A percentile compares a stretch with the other conserved stretches of the same genome.
Evolutionary conservation across 768 basidiomycete genomes (phyloP).

Genomic region (Galerina sulciceps): DNA sequence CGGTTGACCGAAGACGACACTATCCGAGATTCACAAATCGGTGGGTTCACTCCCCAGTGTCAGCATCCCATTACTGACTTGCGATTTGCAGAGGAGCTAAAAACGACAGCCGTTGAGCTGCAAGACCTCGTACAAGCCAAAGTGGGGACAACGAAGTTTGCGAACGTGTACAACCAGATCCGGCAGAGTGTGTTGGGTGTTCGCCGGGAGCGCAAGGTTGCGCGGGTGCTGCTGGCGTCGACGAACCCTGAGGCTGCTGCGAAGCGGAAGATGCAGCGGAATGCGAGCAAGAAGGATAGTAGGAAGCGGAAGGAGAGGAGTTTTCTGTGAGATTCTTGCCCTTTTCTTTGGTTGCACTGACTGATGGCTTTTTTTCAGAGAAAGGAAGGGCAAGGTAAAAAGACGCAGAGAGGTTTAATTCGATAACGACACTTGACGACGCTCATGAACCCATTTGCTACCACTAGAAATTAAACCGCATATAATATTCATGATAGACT

Average conservation of each 20-base stretch:
- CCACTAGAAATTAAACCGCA: too few relatives aligned
- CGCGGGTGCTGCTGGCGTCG: conserved; percentile 60
- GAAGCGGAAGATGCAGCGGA: conserved; percentile 72
- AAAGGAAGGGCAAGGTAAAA: conserved; percentile 53
- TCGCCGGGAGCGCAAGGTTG: conserved; percentile 72
- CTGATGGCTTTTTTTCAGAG: conserved; percentile 34
- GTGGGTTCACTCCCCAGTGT: conserved; percentile 45
- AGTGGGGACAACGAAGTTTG: conserved; percentile 88
- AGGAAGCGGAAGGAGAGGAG: conserved; percentile 68
- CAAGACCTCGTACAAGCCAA: conserved; percentile 87
- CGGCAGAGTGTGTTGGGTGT: conserved; percentile 70
- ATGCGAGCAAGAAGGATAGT: conserved; percentile 81
- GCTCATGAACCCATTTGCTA: neutral
- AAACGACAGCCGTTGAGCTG: conserved; percentile 78
- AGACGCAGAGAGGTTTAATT: conserved; percentile 41
- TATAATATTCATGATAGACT: too few relatives aligned
- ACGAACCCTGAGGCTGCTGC: conserved; percentile 79
- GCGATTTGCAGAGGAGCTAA: conserved; percentile 72
- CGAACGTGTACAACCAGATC: conserved; percentile 77
- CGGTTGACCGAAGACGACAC: conserved; percentile 88
- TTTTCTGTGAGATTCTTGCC: conserved; percentile 17
- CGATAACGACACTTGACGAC: conserved; percentile 1
- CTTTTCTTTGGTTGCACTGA: neutral
- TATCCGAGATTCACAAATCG: conserved; percentile 76
- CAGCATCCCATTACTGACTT: neutral